These are phyloP conservation scores for Wakefieldia striispora DNA, from an alignment of 768 basidiomycete genomes.

Conservation along the genomic window DNA sequence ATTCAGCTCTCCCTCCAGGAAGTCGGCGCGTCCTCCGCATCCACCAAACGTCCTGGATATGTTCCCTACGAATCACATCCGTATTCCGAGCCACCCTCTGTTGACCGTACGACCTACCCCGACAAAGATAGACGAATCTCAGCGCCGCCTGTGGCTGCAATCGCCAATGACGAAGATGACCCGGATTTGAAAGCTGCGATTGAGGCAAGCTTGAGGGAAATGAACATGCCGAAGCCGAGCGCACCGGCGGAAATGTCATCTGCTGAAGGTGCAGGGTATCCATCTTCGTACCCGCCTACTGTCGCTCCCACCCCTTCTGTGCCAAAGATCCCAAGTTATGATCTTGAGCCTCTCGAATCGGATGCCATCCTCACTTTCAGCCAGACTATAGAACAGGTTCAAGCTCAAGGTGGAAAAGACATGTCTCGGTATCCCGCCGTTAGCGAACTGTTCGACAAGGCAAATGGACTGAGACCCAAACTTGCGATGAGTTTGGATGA, in stretches of 20 bases:
- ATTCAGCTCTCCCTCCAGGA: constrained; percentile 91
- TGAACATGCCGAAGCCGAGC: constrained; percentile 71
- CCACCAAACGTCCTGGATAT: constrained; percentile 60
- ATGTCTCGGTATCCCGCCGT: constrained; percentile 81
- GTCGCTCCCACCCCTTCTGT: constrained; percentile 36
- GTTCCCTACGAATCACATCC: constrained; percentile 53
- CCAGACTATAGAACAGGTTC: constrained; percentile 84
- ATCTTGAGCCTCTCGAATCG: constrained; percentile 76
- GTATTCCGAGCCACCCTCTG: constrained; percentile 58
- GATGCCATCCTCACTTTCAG: constrained; percentile 89
- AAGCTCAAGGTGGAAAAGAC: constrained; percentile 74
- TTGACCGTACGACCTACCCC: constrained; percentile 55
- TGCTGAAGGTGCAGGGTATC: constrained; percentile 47
- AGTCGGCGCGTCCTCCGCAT: constrained; percentile 45
- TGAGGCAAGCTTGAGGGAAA: constrained; percentile 90
- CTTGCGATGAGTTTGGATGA: constrained; percentile 83
- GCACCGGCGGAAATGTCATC: constrained; percentile 66
- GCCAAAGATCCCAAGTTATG: constrained; percentile 69
- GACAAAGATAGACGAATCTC: constrained; percentile 14
- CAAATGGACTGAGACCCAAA: constrained; percentile 75
- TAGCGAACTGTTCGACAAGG: constrained; percentile 81
- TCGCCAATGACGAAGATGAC: constrained; percentile 76
- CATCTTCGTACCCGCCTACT: constrained; percentile 46
- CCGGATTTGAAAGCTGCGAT: constrained; percentile 92
- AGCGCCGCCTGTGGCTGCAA: constrained; percentile 23